phyloP scores from a whole-genome alignment of 768 basidiomycete species.

The Pleurotus tuoliensis region DNA sequence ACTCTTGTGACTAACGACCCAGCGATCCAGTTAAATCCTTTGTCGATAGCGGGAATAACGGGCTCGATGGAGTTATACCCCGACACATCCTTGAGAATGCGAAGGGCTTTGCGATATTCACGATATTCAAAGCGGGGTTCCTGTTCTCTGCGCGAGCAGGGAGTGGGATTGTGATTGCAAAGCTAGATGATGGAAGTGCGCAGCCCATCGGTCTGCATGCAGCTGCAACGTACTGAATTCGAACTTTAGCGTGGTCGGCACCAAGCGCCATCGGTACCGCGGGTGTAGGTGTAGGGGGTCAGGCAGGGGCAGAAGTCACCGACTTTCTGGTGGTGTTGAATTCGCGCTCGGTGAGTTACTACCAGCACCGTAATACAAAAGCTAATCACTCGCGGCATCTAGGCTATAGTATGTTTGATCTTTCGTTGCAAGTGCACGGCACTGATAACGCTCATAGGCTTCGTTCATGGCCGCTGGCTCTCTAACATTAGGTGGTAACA shows the following conservation, averaged over 20 bases:
- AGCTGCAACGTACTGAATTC: neutral
- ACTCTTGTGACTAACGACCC: slow-evolving; percentile 2
- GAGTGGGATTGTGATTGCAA: slow-evolving; percentile 86
- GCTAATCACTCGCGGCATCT: slow-evolving; percentile 4
- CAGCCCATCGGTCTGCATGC: slow-evolving; percentile 11
- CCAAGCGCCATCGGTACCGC: slow-evolving; percentile 94
- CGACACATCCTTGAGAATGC: slow-evolving; percentile 46
- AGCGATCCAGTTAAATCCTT: slow-evolving; percentile 69
- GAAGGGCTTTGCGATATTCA: slow-evolving; percentile 86
- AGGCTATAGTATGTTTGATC: slow-evolving; percentile 61
- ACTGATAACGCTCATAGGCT: slow-evolving; percentile 32
- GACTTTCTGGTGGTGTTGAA: slow-evolving; percentile 91
- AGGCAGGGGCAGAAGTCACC: slow-evolving; percentile 82
- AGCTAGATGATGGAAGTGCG: slow-evolving; percentile 76
- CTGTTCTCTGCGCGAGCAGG: slow-evolving; percentile 80
- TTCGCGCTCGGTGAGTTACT: slow-evolving; percentile 57
- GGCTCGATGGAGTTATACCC: slow-evolving; percentile 72
- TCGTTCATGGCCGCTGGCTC: slow-evolving; percentile 96
- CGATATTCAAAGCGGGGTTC: slow-evolving; percentile 75
- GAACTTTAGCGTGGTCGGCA: slow-evolving; percentile 75
- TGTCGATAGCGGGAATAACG: slow-evolving; percentile 75
- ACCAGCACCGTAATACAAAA: neutral
- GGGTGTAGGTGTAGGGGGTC: slow-evolving; percentile 84
- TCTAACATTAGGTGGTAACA: slow-evolving; percentile 84
- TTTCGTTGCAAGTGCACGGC: neutral